Conservation (phyloP, 2,329 filamentous ascomycete genomes). For the Penicillium olsonii region DNA sequence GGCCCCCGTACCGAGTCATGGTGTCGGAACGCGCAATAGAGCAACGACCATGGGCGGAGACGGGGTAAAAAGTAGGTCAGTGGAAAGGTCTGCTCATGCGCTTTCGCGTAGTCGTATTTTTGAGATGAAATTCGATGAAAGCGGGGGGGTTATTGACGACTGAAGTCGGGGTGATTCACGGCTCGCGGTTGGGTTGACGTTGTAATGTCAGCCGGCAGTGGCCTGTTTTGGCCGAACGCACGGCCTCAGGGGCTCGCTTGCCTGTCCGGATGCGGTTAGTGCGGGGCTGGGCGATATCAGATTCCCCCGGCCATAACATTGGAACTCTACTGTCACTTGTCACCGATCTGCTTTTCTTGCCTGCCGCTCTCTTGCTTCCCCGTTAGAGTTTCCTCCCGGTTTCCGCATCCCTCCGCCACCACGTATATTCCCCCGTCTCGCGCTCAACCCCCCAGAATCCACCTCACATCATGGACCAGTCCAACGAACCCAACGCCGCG, state of each 20-base stretch:
- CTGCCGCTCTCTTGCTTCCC: neutral
- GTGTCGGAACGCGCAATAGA: conserved; percentile 41
- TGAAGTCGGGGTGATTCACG: conserved; percentile 15
- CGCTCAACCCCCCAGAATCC: neutral
- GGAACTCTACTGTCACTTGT: conserved; percentile 10
- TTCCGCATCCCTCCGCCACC: neutral
- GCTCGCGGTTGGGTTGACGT: conserved; percentile 47
- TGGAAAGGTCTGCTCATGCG: conserved; percentile 61
- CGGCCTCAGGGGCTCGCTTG: conserved; percentile 48
- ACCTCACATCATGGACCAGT: conserved; percentile 32
- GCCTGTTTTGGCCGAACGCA: conserved; percentile 45
- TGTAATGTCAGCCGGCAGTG: conserved; percentile 42
- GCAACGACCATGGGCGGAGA: conserved; percentile 46
- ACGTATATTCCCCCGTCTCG: neutral
- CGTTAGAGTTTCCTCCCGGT: neutral
- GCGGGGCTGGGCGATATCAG: conserved; percentile 47
- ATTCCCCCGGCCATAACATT: conserved; percentile 26
- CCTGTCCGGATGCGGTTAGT: conserved; percentile 42
- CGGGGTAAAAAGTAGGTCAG: conserved; percentile 65
- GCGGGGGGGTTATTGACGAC: conserved; percentile 43
- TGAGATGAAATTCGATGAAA: conserved; percentile 55
- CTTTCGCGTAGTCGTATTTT: conserved; percentile 55
- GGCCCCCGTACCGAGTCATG: conserved; percentile 49
- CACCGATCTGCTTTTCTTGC: neutral
- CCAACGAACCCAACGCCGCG: conserved; percentile 43